Percentiles rank a stretch among this genome's conserved stretches.
Conservation (phyloP, 768 basidiomycete species). For the Dentipellis fragilis region DNA sequence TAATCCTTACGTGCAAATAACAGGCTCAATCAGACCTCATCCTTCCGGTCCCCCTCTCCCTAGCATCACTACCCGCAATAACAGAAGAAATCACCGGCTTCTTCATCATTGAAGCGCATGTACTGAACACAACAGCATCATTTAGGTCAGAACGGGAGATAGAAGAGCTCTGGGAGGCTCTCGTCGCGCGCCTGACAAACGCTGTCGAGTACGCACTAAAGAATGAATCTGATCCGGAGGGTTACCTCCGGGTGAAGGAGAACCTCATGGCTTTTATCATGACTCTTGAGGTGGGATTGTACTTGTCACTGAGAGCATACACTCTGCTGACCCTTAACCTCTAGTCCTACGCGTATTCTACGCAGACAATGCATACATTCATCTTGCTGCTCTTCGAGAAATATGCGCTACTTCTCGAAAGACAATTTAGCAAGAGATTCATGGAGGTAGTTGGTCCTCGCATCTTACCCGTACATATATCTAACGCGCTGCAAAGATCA, state of each 20-base stretch:
- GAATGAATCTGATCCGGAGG: constrained; percentile 69
- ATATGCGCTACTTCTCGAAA: constrained; percentile 74
- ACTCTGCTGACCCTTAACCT: neutral
- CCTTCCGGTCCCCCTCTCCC: constrained; percentile 61
- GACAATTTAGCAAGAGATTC: constrained; percentile 72
- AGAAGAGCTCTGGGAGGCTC: constrained; percentile 90
- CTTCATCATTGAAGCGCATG: constrained; percentile 93
- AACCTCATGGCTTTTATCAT: constrained; percentile 77
- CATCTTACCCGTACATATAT: neutral
- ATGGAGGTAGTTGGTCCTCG: constrained; percentile 47
- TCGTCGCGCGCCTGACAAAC: constrained; percentile 62
- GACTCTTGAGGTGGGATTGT: constrained; percentile 69
- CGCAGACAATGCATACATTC: constrained; percentile 71
- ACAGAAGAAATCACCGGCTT: constrained; percentile 95
- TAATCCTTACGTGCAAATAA: neutral
- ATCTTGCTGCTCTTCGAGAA: constrained; percentile 86
- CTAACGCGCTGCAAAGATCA: constrained; percentile 44
- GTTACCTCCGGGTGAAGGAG: constrained; percentile 77
- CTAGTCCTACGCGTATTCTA: constrained; percentile 76
- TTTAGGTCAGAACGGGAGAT: constrained; percentile 90
- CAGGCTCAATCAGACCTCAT: constrained; percentile 97
- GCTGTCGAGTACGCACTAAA: constrained; percentile 66
- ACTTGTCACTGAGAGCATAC: neutral
- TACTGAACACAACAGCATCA: constrained; percentile 75
- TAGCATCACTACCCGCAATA: constrained; percentile 60